Conservation (phyloP, 495 filamentous ascomycete genomes). For the Penicillium coprophilum region DNA sequence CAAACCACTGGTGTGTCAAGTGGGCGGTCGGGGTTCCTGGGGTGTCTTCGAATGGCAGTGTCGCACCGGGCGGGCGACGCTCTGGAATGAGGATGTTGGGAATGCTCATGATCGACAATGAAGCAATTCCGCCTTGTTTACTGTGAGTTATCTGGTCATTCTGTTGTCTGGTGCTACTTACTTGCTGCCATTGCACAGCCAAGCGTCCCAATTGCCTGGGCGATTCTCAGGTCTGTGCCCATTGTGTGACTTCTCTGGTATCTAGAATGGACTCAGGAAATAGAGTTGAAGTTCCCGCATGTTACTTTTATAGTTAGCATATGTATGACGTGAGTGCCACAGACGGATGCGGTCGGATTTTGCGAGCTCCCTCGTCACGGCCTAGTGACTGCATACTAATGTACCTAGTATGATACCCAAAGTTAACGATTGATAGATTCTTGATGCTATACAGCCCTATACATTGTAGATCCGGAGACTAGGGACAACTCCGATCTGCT, state of each 20-base stretch:
- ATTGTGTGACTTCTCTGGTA: background rate
- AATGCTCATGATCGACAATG: constrained; percentile 25
- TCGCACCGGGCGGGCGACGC: constrained; percentile 20
- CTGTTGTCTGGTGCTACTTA: constrained; percentile 7
- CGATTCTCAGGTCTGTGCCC: constrained; percentile 19
- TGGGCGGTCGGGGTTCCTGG: constrained; percentile 24
- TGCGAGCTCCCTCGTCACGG: too few species aligned
- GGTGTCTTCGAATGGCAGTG: background rate
- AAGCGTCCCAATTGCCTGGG: constrained; percentile 30
- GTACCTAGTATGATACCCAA: background rate
- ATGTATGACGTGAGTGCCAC: constrained; percentile 6
- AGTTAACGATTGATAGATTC: background rate
- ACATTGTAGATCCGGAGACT: constrained; percentile 10
- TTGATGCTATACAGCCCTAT: background rate
- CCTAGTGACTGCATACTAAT: too few species aligned
- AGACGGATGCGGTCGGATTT: background rate
- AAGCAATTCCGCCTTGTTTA: constrained; percentile 25
- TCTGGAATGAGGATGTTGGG: constrained; percentile 27
- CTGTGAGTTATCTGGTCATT: background rate
- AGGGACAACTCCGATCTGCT: constrained; percentile 33
- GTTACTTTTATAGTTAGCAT: background rate
- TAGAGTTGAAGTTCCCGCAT: background rate
- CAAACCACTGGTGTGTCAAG: constrained; percentile 34
- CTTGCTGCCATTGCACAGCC: constrained; percentile 30
- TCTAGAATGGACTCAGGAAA: too few species aligned